Conservation (phyloP, 257 asterid species). For the Paulownia fortunei region DNA sequence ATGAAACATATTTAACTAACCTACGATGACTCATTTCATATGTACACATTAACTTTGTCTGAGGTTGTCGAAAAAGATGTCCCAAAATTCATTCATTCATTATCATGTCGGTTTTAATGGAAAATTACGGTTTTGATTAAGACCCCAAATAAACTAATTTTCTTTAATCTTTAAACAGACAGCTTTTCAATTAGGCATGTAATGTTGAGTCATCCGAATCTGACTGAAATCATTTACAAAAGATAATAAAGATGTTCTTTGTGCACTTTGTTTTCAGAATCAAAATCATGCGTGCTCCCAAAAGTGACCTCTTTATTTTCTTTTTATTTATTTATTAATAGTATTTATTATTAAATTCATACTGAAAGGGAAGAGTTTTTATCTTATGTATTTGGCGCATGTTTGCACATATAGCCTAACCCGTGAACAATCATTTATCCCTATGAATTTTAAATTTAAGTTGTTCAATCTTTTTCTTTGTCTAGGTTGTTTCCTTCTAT, state of each 20-base stretch:
- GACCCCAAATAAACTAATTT: slow-evolving; percentile 26
- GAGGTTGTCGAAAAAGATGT: slow-evolving; percentile 26
- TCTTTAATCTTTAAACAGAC: slow-evolving; percentile 6
- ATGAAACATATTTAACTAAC: slow-evolving; percentile 14
- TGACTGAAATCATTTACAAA: slow-evolving; percentile 38
- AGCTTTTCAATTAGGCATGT: slow-evolving; percentile 43
- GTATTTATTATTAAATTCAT: no score
- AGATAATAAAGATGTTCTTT: not conserved
- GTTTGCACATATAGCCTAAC: not conserved
- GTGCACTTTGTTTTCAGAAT: slow-evolving; percentile 17
- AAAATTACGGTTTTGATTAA: slow-evolving; percentile 42
- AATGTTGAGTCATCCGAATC: slow-evolving; percentile 61
- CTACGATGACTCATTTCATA: not conserved
- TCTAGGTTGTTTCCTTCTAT: not conserved
- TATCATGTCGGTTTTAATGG: slow-evolving; percentile 38
- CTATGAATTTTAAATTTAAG: not conserved
- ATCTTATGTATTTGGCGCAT: slow-evolving; percentile 5
- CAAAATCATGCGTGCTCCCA: slow-evolving; percentile 16
- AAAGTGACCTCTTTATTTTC: slow-evolving; percentile 24
- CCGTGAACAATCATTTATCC: slow-evolving; percentile 6
- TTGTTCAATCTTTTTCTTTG: not conserved
- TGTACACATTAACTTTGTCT: not conserved
- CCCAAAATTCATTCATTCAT: not conserved
- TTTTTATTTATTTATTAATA: not conserved
- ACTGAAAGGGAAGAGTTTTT: not conserved